Evolutionary conservation across 2,329 filamentous ascomycete species (phyloP), one percentile per base, ranked within the genome.

Genomic region (Annulohypoxylon truncatum): DNA sequence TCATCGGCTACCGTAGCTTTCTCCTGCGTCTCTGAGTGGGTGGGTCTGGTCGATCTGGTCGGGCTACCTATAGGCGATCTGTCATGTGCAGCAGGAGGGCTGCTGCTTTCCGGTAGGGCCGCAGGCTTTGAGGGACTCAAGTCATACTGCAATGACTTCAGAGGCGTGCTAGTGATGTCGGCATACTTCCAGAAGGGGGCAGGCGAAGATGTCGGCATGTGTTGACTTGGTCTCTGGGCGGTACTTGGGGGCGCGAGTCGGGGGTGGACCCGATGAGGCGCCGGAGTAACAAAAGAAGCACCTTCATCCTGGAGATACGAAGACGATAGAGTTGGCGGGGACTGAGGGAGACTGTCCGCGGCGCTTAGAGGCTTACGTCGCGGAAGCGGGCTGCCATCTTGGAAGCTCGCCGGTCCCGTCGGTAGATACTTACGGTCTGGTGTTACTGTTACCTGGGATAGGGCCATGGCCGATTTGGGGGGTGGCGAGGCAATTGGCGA

Each of bases 141-240:
- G 65, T 90, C 88, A 61, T 86, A 88, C 3, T 80, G 77, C 0
- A 77, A 73, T 12, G 82, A 79, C 71, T 83, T 82, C 56, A 92
- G 81, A 1, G 92, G 92, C 1, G 92, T 94, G 77, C 89, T 92
- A 24, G 87, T 87, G 64, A 93, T 86, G 70, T 94, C 91, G 40
- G 91, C 89, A 78, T 92, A 96, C 77, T 92, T 94, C 93, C 93
- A 96, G 78, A 96, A 96, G 0, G 92, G 92, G 0, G 93, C 93
- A 0, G 93, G 93, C 29, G 91, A 94, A 72, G 90, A 93, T 47
- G 93, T 94, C 31, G 92, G 92, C 87, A 95, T 93, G 77, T 93
- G 92, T 74, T 94, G 91, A 75, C 91, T 94, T 8, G 93, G 93
- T 59, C 92, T 85, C 75, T 94, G 91, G 4, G 91, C 89, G 4